Conservation (phyloP, 2,329 filamentous ascomycete genomes). For the Penicillium freii region DNA sequence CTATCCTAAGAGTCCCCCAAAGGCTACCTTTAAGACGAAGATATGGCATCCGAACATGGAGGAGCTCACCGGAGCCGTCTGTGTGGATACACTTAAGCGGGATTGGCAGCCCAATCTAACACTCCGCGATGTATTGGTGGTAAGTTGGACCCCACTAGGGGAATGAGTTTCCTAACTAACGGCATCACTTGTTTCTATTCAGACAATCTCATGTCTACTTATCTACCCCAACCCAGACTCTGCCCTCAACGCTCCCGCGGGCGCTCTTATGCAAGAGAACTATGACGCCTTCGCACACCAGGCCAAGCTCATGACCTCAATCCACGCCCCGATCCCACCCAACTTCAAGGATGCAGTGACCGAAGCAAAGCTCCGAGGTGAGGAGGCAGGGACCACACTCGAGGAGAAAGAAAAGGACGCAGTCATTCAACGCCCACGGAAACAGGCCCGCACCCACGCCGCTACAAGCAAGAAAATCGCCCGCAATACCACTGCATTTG, state of each 20-base stretch:
- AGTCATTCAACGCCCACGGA: conserved; percentile 16
- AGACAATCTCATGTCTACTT: conserved; percentile 61
- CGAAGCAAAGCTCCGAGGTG: conserved; percentile 56
- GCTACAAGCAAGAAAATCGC: conserved; percentile 13
- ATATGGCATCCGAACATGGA: conserved; percentile 67
- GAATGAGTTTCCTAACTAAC: not conserved
- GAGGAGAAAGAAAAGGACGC: conserved; percentile 26
- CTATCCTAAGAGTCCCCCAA: conserved; percentile 52
- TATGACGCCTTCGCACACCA: conserved; percentile 57
- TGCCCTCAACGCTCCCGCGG: conserved; percentile 61
- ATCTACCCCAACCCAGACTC: conserved; percentile 65
- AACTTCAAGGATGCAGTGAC: conserved; percentile 46
- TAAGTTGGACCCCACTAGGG: conserved; percentile 25
- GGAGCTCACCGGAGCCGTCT: conserved; percentile 60
- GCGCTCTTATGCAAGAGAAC: conserved; percentile 58
- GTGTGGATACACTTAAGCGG: conserved; percentile 63
- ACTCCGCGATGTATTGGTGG: conserved; percentile 57
- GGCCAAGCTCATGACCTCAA: conserved; percentile 61
- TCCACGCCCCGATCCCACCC: conserved; percentile 56
- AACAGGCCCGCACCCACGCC: conserved; percentile 13
- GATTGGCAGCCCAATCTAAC: conserved; percentile 61
- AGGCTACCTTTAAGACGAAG: conserved; percentile 59
- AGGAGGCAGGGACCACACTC: conserved; percentile 42
- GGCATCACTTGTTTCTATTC: not conserved
- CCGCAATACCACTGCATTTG: conserved; percentile 4